phyloP scores from a whole-genome alignment of 306 rosid genomes.

The Sechiopsis laciniata region DNA sequence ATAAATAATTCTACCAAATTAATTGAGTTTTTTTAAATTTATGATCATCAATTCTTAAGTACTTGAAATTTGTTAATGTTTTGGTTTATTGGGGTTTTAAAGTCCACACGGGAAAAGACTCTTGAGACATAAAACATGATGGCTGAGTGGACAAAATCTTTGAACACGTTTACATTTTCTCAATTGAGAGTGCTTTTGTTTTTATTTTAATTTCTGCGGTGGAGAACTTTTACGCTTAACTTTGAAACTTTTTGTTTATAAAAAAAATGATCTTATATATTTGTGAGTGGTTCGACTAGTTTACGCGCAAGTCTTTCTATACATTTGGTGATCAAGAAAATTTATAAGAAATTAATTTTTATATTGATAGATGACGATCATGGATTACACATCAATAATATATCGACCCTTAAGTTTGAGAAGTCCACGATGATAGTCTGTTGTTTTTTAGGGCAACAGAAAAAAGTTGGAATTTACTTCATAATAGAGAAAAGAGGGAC shows the following conservation, averaged over 20 bases:
- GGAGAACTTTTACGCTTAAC: not conserved
- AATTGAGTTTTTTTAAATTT: not conserved
- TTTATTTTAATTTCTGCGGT: not conserved
- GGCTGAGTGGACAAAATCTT: not conserved
- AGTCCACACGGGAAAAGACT: conserved; percentile 5
- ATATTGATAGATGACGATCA: no score
- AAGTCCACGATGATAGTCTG: no score
- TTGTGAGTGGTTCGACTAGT: no score
- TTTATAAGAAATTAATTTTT: no score
- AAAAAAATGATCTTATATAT: no score
- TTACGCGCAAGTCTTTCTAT: no score
- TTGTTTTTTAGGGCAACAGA: no score
- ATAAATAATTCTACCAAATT: not conserved
- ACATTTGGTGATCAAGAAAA: no score
- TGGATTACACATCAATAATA: no score
- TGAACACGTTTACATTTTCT: not conserved
- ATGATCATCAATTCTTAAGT: not conserved
- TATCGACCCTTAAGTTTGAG: no score
- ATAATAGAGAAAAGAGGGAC: not conserved
- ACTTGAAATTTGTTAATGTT: not conserved
- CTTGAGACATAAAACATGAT: not conserved
- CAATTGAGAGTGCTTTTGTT: not conserved
- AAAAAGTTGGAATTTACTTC: no score
- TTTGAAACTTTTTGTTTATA: not conserved
- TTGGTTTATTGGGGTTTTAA: not conserved